Evolutionary conservation across 2,329 filamentous ascomycete genomes (phyloP).

Genomic region (Magnaporthiopsis rhizophila): DNA sequence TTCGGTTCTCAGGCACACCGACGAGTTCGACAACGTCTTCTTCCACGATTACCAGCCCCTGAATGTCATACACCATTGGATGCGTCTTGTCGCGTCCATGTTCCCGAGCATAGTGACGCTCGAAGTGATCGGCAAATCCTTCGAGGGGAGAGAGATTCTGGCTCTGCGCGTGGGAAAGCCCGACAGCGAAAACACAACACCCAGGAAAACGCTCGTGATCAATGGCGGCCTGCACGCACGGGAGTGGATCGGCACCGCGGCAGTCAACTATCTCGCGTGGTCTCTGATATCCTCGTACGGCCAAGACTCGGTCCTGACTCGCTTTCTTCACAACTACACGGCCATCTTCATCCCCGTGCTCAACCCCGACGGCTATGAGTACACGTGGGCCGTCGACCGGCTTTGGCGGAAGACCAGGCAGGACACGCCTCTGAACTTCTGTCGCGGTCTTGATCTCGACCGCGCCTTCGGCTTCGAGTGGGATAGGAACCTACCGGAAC

Average conservation of each 20-base stretch:
- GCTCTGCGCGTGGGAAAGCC: slow-evolving; percentile 63
- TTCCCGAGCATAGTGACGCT: slow-evolving; percentile 64
- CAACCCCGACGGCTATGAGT: slow-evolving; percentile 92
- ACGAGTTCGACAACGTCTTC: slow-evolving; percentile 61
- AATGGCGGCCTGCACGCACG: slow-evolving; percentile 84
- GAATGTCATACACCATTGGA: slow-evolving; percentile 62
- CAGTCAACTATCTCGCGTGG: slow-evolving; percentile 86
- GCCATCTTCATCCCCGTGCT: slow-evolving; percentile 80
- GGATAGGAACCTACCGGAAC: slow-evolving; percentile 65
- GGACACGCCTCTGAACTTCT: slow-evolving; percentile 72
- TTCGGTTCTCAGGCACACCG: not conserved
- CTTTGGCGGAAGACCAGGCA: slow-evolving; percentile 95
- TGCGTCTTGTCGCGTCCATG: slow-evolving; percentile 81
- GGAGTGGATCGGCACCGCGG: slow-evolving; percentile 93
- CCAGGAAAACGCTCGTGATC: slow-evolving; percentile 35
- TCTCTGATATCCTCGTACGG: slow-evolving; percentile 77
- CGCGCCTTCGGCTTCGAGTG: slow-evolving; percentile 80
- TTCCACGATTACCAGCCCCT: slow-evolving; percentile 89
- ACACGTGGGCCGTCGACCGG: slow-evolving; percentile 85
- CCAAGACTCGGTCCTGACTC: slow-evolving; percentile 62
- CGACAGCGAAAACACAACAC: slow-evolving; percentile 14
- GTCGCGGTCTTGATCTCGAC: slow-evolving; percentile 82
- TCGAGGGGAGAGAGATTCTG: slow-evolving; percentile 78
- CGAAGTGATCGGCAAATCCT: slow-evolving; percentile 72
- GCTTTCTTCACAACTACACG: slow-evolving; percentile 76